Evolutionary conservation across 192 early-diverging fungal genomes (phyloP).

Genomic region (Diversispora epigaea): DNA sequence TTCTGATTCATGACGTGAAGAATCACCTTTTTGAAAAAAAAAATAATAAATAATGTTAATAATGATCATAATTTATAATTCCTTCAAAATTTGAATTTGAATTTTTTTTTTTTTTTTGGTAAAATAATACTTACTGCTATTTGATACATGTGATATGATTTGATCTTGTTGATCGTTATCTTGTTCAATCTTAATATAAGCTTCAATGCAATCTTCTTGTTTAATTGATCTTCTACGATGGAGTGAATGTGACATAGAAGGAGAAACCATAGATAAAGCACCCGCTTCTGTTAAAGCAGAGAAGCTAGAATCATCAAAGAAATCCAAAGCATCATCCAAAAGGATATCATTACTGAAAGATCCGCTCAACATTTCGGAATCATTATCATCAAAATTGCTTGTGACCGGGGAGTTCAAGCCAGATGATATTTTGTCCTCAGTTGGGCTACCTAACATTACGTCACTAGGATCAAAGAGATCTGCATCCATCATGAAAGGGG

Average conservation of each 20-base stretch:
- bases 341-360: constrained; percentile 14
- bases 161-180: no score
- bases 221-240: constrained; percentile 5
- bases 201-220: constrained; percentile 17
- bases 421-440: constrained; percentile 6
- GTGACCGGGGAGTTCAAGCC: constrained; percentile 27
- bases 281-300: constrained; percentile 2
- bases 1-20: constrained; percentile 5
- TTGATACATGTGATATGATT: no score
- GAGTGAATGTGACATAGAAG: constrained; percentile 3
- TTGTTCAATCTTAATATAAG: background rate
- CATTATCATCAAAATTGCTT: constrained; percentile 15
- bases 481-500: constrained; percentile 22
- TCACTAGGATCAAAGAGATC: constrained; percentile 13
- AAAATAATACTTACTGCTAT: no score
- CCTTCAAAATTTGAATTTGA: background rate
- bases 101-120: background rate
- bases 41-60: background rate
- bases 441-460: constrained; percentile 29
- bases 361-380: constrained; percentile 9
- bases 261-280: constrained; percentile 1
- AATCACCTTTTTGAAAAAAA: background rate
- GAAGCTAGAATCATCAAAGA: constrained; percentile 14
- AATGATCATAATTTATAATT: background rate
- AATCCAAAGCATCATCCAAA: constrained; percentile 24